Evolutionary conservation across 208 protist genomes (phyloP).

Genomic region (Leishmania turanica): DNA sequence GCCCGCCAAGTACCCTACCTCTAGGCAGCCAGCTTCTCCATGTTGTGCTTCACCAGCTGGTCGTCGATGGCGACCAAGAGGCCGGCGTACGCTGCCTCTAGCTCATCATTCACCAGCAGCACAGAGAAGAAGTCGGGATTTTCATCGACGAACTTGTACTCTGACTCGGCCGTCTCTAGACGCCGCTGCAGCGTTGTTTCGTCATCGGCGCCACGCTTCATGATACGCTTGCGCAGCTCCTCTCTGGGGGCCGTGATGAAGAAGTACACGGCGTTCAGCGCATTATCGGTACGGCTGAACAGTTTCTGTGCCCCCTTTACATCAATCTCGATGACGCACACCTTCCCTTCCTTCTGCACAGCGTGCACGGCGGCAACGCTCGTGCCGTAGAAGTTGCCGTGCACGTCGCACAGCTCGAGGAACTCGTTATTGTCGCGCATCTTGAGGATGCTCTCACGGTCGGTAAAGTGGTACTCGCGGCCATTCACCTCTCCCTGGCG

Average conservation of each 20-base stretch:
- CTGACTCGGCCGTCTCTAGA: slow-evolving; percentile 70
- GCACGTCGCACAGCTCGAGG: slow-evolving; percentile 92
- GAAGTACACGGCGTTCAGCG: slow-evolving; percentile 60
- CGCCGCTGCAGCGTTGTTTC: slow-evolving; percentile 74
- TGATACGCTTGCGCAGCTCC: slow-evolving; percentile 80
- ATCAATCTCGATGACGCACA: slow-evolving; percentile 93
- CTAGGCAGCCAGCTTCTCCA: slow-evolving; percentile 40
- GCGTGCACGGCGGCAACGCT: slow-evolving; percentile 70
- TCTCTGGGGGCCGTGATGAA: slow-evolving; percentile 86
- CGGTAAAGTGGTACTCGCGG: slow-evolving; percentile 92
- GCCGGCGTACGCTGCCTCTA: slow-evolving; percentile 65
- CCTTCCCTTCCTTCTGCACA: slow-evolving; percentile 70
- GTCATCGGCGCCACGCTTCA: slow-evolving; percentile 72
- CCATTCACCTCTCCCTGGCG: slow-evolving; percentile 89
- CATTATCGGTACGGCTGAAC: slow-evolving; percentile 31
- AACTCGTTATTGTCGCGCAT: slow-evolving; percentile 84
- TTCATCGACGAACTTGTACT: slow-evolving; percentile 75
- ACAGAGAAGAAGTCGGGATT: slow-evolving; percentile 73
- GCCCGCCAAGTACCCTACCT: neutral
- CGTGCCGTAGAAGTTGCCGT: slow-evolving; percentile 97
- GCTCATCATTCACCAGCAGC: slow-evolving; percentile 77
- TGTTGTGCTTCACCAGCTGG: slow-evolving; percentile 57
- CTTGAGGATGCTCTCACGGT: slow-evolving; percentile 60
- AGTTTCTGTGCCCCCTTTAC: slow-evolving; percentile 88
- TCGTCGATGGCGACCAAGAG: slow-evolving; percentile 57